phyloP scores from a whole-genome alignment of 176 grass and related monocot species.

The Juncus effusus region DNA sequence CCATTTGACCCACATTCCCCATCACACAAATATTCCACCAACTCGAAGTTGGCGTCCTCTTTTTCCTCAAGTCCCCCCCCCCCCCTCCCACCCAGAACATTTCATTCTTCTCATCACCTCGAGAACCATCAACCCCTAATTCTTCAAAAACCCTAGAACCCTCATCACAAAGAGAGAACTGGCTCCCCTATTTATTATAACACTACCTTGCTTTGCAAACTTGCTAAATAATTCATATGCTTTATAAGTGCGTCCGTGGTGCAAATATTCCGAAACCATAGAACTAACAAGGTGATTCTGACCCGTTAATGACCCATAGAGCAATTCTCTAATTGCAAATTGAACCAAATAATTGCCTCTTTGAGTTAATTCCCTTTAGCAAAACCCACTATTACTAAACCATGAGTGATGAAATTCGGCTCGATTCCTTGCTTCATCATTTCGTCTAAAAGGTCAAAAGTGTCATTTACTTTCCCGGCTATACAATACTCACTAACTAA shows the following conservation, averaged over 20 bases:
- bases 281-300: conserved; percentile 31
- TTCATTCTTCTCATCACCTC: conserved; percentile 10
- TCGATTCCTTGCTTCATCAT: conserved; percentile 58
- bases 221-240: conserved; percentile 34
- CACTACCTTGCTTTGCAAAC: conserved; percentile 22
- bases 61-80: too few species aligned
- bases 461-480: conserved; percentile 54
- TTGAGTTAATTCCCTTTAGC: conserved; percentile 31
- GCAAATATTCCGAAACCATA: conserved; percentile 44
- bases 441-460: conserved; percentile 56
- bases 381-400: conserved; percentile 36
- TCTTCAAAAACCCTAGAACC: too few species aligned
- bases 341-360: conserved; percentile 37
- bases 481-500: conserved; percentile 49
- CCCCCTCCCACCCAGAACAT: too few species aligned
- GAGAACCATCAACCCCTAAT: too few species aligned
- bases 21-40: too few species aligned
- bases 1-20: too few species aligned
- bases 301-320: conserved; percentile 8
- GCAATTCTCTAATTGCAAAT: conserved; percentile 21
- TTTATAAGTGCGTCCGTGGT: conserved; percentile 13
- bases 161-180: conserved; percentile 8
- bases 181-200: conserved; percentile 26
- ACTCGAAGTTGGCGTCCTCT: too few species aligned
- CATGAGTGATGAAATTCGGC: conserved; percentile 55